Evolutionary conservation across 768 basidiomycete genomes (phyloP), one percentile per base, ranked within the genome.

Genomic region (Hypsizygus marmoreus): DNA sequence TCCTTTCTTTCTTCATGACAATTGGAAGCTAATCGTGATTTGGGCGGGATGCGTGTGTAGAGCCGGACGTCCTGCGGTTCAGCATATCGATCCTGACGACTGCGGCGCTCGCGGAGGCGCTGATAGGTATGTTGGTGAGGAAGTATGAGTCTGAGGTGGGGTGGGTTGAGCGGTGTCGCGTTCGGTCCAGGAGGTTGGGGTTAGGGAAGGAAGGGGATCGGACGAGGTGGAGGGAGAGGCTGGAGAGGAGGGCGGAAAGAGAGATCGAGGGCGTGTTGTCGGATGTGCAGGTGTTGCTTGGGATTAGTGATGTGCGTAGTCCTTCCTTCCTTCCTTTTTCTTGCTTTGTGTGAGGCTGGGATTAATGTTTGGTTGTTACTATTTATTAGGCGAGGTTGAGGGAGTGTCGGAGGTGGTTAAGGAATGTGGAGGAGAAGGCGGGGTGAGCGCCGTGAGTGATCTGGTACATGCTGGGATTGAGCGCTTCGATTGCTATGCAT

Each of bases 51-150:
- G 10, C 14, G 7, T 26, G 12, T 19, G 13, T 37, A 84, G 84
- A 79, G 49, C 72, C 76, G 3, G 79, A 81, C 40, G 64, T 81
- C 34, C 59, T 81, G 42, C 71, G 66, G 36, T 81, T 76, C 54
- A 74, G 77, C 3, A 50, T 82, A 10, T 79, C 78, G 11, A 55
- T 79, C 11, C 71, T 86, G 10, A 81, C 84, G 0, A 72, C 70
- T 0, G 72, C 74, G 7, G 77, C 79, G 2, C 54, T 87, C 2
- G 56, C 78, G 6, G 72, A 79, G 2, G 70, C 74, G 3, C 57
- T 81, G 13, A 37, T 72, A 5, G 54, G 65, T 6, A 62, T 70
- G 7, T 59, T 82, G 8, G 60, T 64, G 8, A 36, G 55, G n/a
- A 62, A 69, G 19, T 70, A 72, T 45, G 65, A 67, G 38, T 59